Evolutionary conservation across 768 basidiomycete species (phyloP).

Genomic region (Hygrocybe coccinea): DNA sequence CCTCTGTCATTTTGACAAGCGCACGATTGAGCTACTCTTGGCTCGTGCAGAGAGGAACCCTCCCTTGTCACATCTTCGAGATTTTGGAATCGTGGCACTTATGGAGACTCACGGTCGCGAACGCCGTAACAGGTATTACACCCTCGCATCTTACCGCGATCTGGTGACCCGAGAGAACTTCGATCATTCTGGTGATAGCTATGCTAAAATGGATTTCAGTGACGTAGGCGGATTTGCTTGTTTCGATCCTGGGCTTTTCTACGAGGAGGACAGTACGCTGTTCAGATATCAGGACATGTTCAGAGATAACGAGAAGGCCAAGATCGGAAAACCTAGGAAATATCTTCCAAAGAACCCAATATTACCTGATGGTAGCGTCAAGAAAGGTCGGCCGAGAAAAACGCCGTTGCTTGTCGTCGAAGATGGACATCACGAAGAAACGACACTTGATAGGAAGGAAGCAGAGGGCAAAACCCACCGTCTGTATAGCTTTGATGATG

Average conservation of each 20-base stretch:
- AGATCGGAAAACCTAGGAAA: constrained; percentile 31
- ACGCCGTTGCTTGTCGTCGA: constrained; percentile 2
- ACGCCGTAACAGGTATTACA: constrained; percentile 81
- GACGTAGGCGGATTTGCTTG: constrained; percentile 52
- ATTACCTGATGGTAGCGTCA: constrained; percentile 47
- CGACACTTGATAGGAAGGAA: constrained; percentile 26
- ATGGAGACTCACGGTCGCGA: constrained; percentile 85
- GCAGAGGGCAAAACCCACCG: constrained; percentile 13
- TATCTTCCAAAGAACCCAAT: constrained; percentile 42
- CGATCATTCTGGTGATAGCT: constrained; percentile 43
- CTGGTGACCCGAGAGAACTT: constrained; percentile 64
- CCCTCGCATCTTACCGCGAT: constrained; percentile 59
- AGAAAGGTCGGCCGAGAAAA: constrained; percentile 49
- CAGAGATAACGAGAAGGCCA: constrained; percentile 32
- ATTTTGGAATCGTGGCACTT: constrained; percentile 62
- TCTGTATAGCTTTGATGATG: neutral
- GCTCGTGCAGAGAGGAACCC: constrained; percentile 57
- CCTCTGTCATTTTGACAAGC: constrained; percentile 69
- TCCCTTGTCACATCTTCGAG: constrained; percentile 67
- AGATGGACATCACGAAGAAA: constrained; percentile 14
- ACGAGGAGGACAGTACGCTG: constrained; percentile 40
- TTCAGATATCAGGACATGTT: constrained; percentile 46
- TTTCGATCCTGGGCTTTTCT: constrained; percentile 50
- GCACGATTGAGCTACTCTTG: constrained; percentile 79
- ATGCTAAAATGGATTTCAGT: constrained; percentile 43